Percentiles rank a stretch among this genome's conserved stretches.
Conservation (phyloP, 2,329 filamentous ascomycete genomes). For the Colletotrichum sp. region DNA sequence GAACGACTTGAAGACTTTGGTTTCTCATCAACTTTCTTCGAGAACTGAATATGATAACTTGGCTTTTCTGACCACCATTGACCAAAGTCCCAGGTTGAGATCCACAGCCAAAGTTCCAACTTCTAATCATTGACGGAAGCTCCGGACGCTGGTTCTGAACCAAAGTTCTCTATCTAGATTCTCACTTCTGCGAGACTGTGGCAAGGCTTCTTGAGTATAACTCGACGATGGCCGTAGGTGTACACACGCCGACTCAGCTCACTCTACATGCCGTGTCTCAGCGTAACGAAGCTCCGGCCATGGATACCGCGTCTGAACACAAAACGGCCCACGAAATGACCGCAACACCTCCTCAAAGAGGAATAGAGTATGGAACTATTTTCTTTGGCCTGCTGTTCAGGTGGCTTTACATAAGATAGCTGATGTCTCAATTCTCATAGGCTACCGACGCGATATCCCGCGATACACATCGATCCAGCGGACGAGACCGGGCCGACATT, state of each 20-base stretch:
- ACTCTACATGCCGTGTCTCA: neutral
- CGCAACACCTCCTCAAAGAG: neutral
- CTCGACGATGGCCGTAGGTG: neutral
- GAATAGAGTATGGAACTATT: neutral
- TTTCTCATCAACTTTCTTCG: neutral
- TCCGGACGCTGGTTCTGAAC: neutral
- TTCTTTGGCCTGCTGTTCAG: neutral
- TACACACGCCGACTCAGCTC: neutral
- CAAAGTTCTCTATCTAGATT: neutral
- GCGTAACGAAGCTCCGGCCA: neutral
- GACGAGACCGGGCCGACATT: conserved; percentile 22
- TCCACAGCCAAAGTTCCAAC: neutral
- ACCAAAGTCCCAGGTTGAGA: neutral
- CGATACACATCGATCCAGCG: conserved; percentile 25
- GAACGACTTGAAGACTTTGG: neutral
- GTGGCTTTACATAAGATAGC: neutral
- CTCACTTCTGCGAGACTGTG: neutral
- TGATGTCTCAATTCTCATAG: neutral
- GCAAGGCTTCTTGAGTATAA: neutral
- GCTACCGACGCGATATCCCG: neutral
- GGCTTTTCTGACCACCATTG: neutral
- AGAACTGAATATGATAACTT: neutral
- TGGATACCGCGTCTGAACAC: neutral
- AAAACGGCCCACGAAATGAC: neutral
- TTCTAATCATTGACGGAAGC: neutral